Evolutionary conservation across 2,329 filamentous ascomycete genomes (phyloP), one percentile per base, ranked within the genome.

Genomic region (Pestalotiopsis sp.): DNA sequence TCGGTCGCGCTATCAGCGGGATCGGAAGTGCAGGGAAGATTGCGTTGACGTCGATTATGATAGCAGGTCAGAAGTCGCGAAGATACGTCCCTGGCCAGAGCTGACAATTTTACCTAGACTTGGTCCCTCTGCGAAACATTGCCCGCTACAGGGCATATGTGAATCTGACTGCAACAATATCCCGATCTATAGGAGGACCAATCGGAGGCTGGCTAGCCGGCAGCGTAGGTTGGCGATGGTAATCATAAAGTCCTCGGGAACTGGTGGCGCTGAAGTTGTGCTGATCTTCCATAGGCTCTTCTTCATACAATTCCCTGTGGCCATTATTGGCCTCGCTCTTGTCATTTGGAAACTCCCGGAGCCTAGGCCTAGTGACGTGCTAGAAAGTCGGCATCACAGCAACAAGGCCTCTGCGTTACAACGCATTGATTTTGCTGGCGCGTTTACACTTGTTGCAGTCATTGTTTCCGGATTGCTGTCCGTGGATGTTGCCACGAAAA

Each of bases 151-250:
- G 57, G 14, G 25, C 57, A 31, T 61, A 61, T 27, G 57, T 61
- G 6, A 61, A 61, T 1, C 57, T 61, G 57, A 61, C 57, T 31
- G 57, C 57, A 5, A 61, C 57, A 2, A 14, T 61, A 4, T n/a
- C 57, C n/a, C 20, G 57, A n/a, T 61, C 57, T n/a, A 27, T 61
- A 5, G 57, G 57, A 61, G 57, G 57, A 38, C 57, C 57, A 17
- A 23, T 61, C 57, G 57, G 57, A 61, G 57, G 57, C n/a, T 61
- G 25, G 57, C 57, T 61, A 9, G 57, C 57, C 14, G 57, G 57
- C 25, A 61, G 57, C 23, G 31, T 61, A n/a, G 57, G 57, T 14
- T 61, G 57, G 57, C 20, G 57, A 27, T 61, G 57, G 57, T 61
- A 61, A 23, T 61, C 14, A 14, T 5, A 59, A 4, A 23, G 14